A percentile compares a stretch with the other conserved stretches of the same genome.
Evolutionary conservation across 441 rosid species (phyloP).

Genomic region (Adansonia grandidieri): DNA sequence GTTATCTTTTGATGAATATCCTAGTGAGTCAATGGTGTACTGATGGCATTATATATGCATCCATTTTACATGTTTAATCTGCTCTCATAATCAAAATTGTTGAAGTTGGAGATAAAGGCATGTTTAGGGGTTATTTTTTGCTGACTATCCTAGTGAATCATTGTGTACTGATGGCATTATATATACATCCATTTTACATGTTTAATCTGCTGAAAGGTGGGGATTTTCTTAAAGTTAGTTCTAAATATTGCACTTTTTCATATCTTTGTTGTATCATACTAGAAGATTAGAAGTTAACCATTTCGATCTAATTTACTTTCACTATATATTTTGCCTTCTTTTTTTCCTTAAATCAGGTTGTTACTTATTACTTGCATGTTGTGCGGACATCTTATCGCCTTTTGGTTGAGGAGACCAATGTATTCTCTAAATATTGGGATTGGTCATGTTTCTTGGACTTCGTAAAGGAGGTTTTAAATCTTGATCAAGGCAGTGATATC

Average conservation of each 20-base stretch:
- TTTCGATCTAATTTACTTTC: slow-evolving; percentile 4
- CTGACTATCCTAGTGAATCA: not conserved
- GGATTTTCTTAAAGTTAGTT: not conserved
- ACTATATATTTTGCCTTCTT: slow-evolving; percentile 6
- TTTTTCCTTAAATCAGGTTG: slow-evolving; percentile 49
- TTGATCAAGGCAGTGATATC: slow-evolving; percentile 27
- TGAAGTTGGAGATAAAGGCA: not conserved
- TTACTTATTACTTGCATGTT: slow-evolving; percentile 45
- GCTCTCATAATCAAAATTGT: not conserved
- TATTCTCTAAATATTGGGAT: slow-evolving; percentile 84
- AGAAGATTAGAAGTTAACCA: slow-evolving; percentile 9
- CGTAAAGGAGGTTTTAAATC: slow-evolving; percentile 42
- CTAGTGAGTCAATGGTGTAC: not conserved
- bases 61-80: not conserved
- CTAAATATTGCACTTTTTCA: not conserved
- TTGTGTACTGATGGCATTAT: not conserved
- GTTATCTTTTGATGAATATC: not conserved
- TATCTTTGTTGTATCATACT: not conserved
- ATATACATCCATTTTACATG: not conserved
- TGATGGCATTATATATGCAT: not conserved
- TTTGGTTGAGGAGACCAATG: slow-evolving; percentile 59
- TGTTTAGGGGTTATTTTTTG: not conserved
- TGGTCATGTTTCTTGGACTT: slow-evolving; percentile 89
- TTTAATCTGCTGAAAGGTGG: not conserved
- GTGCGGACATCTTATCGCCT: slow-evolving; percentile 74